Conservation (phyloP, 352 stramenopile species). For the Globisporangium apiculatum region DNA sequence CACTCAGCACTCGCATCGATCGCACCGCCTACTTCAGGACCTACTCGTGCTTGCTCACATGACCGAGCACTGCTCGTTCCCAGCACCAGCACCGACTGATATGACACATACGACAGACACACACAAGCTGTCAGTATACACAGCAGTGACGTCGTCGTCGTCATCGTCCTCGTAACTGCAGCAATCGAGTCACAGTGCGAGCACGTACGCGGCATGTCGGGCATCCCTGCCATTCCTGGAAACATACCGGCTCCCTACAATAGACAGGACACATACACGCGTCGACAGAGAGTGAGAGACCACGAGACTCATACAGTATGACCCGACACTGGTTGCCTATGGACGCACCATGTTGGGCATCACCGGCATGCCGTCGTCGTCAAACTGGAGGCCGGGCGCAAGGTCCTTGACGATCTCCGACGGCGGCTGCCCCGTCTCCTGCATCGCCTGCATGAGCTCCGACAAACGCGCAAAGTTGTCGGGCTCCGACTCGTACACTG, state of each 20-base stretch:
- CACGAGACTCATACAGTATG: no score
- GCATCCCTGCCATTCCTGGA: constrained; percentile 77
- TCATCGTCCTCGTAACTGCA: no score
- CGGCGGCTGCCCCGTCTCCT: constrained; percentile 92
- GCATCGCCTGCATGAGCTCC: constrained; percentile 96
- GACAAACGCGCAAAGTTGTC: constrained; percentile 94
- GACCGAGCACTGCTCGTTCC: constrained; percentile 67
- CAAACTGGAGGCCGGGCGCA: constrained; percentile 71
- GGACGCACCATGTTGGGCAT: constrained; percentile 89
- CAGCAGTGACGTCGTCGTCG: no score
- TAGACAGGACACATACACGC: no score
- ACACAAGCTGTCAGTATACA: constrained; percentile 2
- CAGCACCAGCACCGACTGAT: constrained; percentile 39
- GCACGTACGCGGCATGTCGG: constrained; percentile 58
- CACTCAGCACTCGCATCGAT: no score
- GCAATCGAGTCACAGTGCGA: no score
- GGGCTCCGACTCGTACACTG: constrained; percentile 96
- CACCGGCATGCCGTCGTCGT: constrained; percentile 93
- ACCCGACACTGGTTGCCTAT: neutral
- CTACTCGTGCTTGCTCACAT: constrained; percentile 32
- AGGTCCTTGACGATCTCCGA: constrained; percentile 98
- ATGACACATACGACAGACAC: constrained; percentile 7
- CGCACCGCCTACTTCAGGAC: neutral
- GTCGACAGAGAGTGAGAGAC: no score
- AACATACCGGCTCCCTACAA: constrained; percentile 66